phyloP scores from a whole-genome alignment of 139 green algal genomes.

The Chlamydomonas eustigma region DNA sequence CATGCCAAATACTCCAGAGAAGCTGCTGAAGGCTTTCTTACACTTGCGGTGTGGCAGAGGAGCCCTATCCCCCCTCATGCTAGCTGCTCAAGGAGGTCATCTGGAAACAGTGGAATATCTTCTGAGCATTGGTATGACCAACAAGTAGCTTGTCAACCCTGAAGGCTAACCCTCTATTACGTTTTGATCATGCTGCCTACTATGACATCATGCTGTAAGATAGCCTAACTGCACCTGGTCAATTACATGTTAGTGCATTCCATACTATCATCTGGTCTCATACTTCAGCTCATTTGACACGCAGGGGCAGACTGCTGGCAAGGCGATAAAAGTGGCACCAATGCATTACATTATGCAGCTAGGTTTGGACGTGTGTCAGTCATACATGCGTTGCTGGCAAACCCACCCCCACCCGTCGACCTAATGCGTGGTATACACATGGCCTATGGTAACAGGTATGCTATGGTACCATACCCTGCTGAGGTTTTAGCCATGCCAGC shows the following conservation, averaged over 20 bases:
- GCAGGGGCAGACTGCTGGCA: constrained; percentile 26
- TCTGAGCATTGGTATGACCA: constrained; percentile 9
- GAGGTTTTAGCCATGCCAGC: too few species aligned
- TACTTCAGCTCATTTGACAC: too few species aligned
- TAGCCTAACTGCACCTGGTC: too few species aligned
- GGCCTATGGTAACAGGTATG: too few species aligned
- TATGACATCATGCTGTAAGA: too few species aligned
- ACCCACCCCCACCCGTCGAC: neutral
- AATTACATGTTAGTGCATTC: neutral
- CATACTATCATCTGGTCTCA: too few species aligned
- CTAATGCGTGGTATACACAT: too few species aligned
- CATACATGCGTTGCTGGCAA: neutral
- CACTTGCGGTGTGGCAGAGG: neutral
- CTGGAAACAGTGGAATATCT: constrained; percentile 10
- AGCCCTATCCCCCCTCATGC: constrained; percentile 10
- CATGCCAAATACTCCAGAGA: neutral
- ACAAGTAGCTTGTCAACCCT: too few species aligned
- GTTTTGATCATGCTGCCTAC: neutral
- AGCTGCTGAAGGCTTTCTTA: constrained; percentile 13
- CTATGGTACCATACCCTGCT: too few species aligned
- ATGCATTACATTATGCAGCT: constrained; percentile 15
- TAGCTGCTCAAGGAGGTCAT: constrained; percentile 12
- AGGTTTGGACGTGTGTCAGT: neutral
- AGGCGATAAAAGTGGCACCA: constrained; percentile 9
- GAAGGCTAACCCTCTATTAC: too few species aligned